A percentile compares a stretch with the other conserved stretches of the same genome.
These are phyloP conservation scores for Scopulariopsis brevicaulis DNA, from an alignment of 2,329 filamentous ascomycete genomes.

Conservation along the genomic window DNA sequence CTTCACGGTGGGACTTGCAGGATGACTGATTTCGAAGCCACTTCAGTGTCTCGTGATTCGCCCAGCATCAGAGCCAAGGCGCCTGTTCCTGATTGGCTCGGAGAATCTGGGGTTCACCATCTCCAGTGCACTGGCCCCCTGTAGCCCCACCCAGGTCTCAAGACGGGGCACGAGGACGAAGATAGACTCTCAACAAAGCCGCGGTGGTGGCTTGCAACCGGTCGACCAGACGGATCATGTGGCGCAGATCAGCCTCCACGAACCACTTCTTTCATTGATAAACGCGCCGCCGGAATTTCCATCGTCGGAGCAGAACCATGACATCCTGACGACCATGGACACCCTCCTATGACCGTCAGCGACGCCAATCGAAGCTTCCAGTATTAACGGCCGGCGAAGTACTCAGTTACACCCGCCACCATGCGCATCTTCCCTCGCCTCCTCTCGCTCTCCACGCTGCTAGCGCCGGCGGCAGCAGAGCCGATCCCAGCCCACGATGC, in stretches of 20 bases:
- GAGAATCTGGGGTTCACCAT: not conserved
- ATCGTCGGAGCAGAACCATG: not conserved
- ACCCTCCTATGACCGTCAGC: not conserved
- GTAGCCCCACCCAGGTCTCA: not conserved
- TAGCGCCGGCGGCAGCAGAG: constrained; percentile 2
- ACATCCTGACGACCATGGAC: not conserved
- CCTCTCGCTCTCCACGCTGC: not conserved
- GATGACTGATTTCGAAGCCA: not conserved
- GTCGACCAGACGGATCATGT: not conserved
- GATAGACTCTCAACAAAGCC: not conserved
- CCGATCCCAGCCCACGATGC: not conserved
- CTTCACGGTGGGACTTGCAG: too few species aligned
- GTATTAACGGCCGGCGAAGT: not conserved
- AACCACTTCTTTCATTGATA: not conserved
- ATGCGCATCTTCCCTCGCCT: not conserved
- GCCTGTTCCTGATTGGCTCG: not conserved
- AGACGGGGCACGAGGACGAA: not conserved
- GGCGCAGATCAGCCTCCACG: not conserved
- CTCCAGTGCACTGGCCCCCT: not conserved
- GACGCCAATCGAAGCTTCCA: not conserved
- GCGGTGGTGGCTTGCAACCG: not conserved
- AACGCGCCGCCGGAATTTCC: not conserved
- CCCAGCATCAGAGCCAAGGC: too few species aligned
- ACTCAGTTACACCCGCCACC: not conserved
- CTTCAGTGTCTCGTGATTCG: not conserved